Evolutionary conservation across 2,329 filamentous ascomycete genomes (phyloP), one percentile per base, ranked within the genome.

Genomic region (Colletotrichum spaethianum): DNA sequence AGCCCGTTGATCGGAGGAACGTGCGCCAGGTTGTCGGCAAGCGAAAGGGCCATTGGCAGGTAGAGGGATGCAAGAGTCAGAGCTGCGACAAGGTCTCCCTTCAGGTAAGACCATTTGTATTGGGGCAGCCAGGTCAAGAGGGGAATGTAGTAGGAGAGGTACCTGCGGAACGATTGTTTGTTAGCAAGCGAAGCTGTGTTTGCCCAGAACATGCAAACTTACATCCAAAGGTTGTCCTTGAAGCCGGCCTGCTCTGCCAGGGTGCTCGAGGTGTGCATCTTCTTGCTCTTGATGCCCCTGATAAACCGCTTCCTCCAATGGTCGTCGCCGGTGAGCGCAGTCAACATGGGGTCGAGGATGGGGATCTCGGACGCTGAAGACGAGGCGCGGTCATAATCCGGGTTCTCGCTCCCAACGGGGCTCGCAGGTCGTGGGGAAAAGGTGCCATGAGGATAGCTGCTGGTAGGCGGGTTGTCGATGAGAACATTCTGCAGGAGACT

Each of bases 31-130:
- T 98, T 98, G 50, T 94, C 91, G 67, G 96, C 95, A 75, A 97
- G 93, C 0, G 96, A 98, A 18, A 99, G 89, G 0, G 95, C 93
- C 95, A 99, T 98, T 63, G 96, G 96, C 46, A 99, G 93, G 81
- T 99, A 99, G 84, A 99, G 96, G 33, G 95, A 98, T n/a, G 96
- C 94, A 85, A 99, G 93, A n/a, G 96, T 98, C 74, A 98, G 81
- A 60, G 96, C 95, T 11, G 96, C 93, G 18, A 97, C 86, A 23
- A 98, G 84, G 81, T 99, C 96, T 59, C 96, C 96, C 76, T 92
- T 90, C 59, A 98, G 82, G 82, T 94, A 98, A 4, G 90, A 89
- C 88, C 91, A 92, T 76, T 89, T 91, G 82, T 99, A 99, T 83
- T 98, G 94, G 63, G 87, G 88, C 74, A 97, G 92, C 96, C 96